Base-by-base conservation (phyloP, 1,284 basidiomycete genomes). In the Anthracocystis panici-leucophaei region DNA sequence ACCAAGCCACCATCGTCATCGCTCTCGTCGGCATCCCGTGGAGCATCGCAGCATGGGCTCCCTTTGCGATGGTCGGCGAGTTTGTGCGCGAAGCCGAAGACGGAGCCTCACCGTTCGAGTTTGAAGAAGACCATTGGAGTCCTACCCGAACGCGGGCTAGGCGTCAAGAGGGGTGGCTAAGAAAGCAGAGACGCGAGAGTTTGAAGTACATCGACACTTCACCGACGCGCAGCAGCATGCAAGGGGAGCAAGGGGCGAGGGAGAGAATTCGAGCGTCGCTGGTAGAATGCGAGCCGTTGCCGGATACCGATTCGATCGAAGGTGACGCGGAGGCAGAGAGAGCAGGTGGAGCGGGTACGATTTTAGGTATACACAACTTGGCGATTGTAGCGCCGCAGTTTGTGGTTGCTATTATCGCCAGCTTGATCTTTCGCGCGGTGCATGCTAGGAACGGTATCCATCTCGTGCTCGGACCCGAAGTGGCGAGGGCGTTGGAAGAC, bases 321-420 rank as follows among this genome's bases (percentile, higher is more conserved):
- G 42, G 8, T 3, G 12, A n/a, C 29, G 42, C 3, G 10, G 44
- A 38, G 33, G 9, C 1, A 12, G 23, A 16, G 33, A n/a, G 89
- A 90, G 16, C 61, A 1, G 57, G 58, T 7, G 87, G 92, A 48
- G 92, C 93, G 0, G 95, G 95, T n/a, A 95, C 95, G 1, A 91
- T 97, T 50, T 89, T 97, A 50, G 95, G 95, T 3, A 95, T 98
- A 45, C 95, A 98, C 85, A 97, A 97, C 81, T 88, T 97, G 7
- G 93, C 95, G 3, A 59, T 71, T 44, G 68, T 75, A 3, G 59
- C 69, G 1, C 73, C 74, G 11, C 79, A 80, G 56, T 77, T 83
- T n/a, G 27, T 78, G 8, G 91, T 97, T 53, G 93, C 95, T 0
- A 78, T 98, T n/a, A 91, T 92, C 21, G 91, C 94, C 0, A 94